These are phyloP conservation scores for Entomortierella beljakovae DNA, from an alignment of 192 early-diverging fungal species.

Conservation along the genomic window DNA sequence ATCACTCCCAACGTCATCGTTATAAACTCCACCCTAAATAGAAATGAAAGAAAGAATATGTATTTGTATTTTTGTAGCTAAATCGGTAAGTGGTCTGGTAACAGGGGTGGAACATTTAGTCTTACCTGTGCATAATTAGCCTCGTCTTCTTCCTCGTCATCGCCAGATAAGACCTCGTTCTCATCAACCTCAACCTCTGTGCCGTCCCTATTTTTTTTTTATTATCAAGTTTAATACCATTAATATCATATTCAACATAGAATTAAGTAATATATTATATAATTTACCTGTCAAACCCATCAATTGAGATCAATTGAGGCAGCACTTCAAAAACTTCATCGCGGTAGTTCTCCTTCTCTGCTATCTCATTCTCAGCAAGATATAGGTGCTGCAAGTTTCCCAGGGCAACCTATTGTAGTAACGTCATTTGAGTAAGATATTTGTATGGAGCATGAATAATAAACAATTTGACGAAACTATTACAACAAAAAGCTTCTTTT, in stretches of 20 bases:
- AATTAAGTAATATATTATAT: too few species aligned
- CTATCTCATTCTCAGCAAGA: slow-evolving; percentile 44
- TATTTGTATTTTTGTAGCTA: too few species aligned
- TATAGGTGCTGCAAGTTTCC: slow-evolving; percentile 48
- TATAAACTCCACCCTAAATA: slow-evolving; percentile 25
- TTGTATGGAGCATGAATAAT: too few species aligned
- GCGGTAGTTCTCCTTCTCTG: slow-evolving; percentile 41
- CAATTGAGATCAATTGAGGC: slow-evolving; percentile 55
- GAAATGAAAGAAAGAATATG: too few species aligned
- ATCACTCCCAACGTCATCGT: slow-evolving; percentile 34
- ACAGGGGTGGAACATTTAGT: too few species aligned
- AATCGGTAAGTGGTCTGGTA: too few species aligned
- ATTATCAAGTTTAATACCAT: neutral
- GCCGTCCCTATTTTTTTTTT: slow-evolving; percentile 22
- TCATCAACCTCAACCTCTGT: slow-evolving; percentile 26
- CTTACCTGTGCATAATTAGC: slow-evolving; percentile 19
- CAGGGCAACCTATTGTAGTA: slow-evolving; percentile 33
- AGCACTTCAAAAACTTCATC: slow-evolving; percentile 49
- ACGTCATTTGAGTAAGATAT: neutral
- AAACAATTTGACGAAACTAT: too few species aligned
- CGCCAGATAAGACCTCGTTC: slow-evolving; percentile 14
- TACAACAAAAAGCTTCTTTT: too few species aligned
- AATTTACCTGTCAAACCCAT: slow-evolving; percentile 54
- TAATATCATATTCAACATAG: too few species aligned
- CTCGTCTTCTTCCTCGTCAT: slow-evolving; percentile 31